Evolutionary conservation across 129 eudicot species (phyloP).

Genomic region (Artemisia tridentata): DNA sequence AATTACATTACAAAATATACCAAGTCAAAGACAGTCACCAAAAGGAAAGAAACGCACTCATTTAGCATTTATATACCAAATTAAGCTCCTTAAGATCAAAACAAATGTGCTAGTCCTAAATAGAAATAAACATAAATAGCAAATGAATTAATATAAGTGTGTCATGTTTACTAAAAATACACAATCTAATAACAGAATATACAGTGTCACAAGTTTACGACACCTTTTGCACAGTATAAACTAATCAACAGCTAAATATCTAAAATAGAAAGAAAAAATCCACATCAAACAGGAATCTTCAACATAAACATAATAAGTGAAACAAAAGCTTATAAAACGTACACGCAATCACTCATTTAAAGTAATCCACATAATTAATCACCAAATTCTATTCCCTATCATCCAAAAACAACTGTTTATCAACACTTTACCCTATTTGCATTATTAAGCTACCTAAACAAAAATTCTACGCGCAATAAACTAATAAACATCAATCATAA

Average conservation of each 20-base stretch:
- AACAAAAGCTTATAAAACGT: constrained; percentile 23
- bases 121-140: not conserved
- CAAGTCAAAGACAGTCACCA: constrained; percentile 7
- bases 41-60: too few species aligned
- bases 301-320: constrained; percentile 17
- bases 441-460: constrained; percentile 28
- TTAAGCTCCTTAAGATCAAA: not conserved
- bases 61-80: constrained; percentile 12
- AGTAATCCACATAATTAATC: constrained; percentile 8
- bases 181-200: constrained; percentile 4
- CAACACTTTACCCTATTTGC: constrained; percentile 30
- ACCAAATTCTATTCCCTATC: constrained; percentile 23
- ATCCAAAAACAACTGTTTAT: constrained; percentile 24
- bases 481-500: not conserved
- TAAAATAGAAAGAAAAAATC: constrained; percentile 11
- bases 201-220: constrained; percentile 9
- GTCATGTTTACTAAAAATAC: constrained; percentile 16
- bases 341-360: constrained; percentile 29
- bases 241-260: constrained; percentile 1
- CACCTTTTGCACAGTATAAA: constrained; percentile 17
- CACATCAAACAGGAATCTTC: constrained; percentile 27
- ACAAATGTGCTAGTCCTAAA: constrained; percentile 7
- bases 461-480: constrained; percentile 19
- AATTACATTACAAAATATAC: not conserved
- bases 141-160: not conserved